Conservation (phyloP, 345 rosid genomes). For the Excoecaria cochinchinensis region DNA sequence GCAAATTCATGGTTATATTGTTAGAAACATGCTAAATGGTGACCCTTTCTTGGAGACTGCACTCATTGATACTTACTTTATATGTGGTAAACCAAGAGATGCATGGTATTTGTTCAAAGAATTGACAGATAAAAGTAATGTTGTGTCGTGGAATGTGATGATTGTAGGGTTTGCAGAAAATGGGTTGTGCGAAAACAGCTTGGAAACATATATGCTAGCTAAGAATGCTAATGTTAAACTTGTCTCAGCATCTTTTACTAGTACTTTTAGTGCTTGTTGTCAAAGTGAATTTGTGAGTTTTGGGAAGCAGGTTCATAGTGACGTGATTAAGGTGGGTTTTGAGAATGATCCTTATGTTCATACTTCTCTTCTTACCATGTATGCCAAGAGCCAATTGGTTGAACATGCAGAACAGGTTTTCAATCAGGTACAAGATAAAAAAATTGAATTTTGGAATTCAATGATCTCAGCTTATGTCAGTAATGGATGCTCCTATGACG, state of each 20-base stretch:
- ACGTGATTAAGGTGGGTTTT: constrained; percentile 63
- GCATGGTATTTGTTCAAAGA: constrained; percentile 51
- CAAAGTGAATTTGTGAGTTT: constrained; percentile 42
- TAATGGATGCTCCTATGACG: constrained; percentile 39
- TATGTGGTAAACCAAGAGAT: constrained; percentile 36
- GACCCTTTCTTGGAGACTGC: constrained; percentile 66
- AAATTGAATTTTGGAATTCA: constrained; percentile 67
- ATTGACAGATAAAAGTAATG: constrained; percentile 49
- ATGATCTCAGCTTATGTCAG: constrained; percentile 65
- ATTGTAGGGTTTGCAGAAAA: constrained; percentile 56
- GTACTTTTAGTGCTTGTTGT: constrained; percentile 54
- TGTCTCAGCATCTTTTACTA: constrained; percentile 51
- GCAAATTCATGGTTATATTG: constrained; percentile 62
- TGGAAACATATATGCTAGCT: constrained; percentile 52
- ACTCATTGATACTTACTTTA: constrained; percentile 53
- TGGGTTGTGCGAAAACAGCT: constrained; percentile 53
- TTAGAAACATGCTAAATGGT: constrained; percentile 37
- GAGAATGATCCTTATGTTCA: constrained; percentile 47
- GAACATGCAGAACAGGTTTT: constrained; percentile 56
- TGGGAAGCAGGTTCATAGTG: constrained; percentile 66
- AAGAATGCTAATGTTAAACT: constrained; percentile 47
- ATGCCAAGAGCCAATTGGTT: constrained; percentile 57
- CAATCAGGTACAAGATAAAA: constrained; percentile 36
- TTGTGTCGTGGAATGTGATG: constrained; percentile 82
- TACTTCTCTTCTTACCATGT: constrained; percentile 69